These are phyloP conservation scores for Trichoderma afroharzianum DNA, from an alignment of 2,329 filamentous ascomycete species.

Conservation along the genomic window DNA sequence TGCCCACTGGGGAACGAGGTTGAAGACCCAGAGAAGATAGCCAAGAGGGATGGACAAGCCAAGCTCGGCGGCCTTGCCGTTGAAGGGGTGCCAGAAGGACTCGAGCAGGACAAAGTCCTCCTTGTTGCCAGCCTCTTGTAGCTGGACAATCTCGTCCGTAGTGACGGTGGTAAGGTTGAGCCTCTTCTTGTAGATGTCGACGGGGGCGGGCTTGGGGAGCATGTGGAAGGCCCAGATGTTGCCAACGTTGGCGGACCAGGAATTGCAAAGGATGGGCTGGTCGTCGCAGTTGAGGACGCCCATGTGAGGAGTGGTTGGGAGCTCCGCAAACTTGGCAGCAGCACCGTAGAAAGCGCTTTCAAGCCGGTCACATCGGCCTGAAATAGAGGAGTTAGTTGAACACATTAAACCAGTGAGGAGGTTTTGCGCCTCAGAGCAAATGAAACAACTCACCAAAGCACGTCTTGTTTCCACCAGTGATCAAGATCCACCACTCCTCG, in stretches of 20 bases:
- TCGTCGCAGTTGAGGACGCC: constrained; percentile 70
- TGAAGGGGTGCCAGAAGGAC: constrained; percentile 72
- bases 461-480: constrained; percentile 74
- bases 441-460: constrained; percentile 56
- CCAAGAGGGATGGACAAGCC: constrained; percentile 61
- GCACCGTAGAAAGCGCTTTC: constrained; percentile 66
- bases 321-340: constrained; percentile 58
- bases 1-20: constrained; percentile 67
- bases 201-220: constrained; percentile 59
- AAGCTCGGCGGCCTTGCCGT: constrained; percentile 62
- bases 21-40: constrained; percentile 65
- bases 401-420: not conserved
- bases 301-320: constrained; percentile 62
- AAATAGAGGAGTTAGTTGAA: constrained; percentile 21
- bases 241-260: constrained; percentile 64
- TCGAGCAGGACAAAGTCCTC: constrained; percentile 50
- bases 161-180: constrained; percentile 69
- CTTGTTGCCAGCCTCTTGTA: constrained; percentile 51
- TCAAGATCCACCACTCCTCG: constrained; percentile 72
- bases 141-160: constrained; percentile 57
- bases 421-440: not conserved
- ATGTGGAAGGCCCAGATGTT: constrained; percentile 65
- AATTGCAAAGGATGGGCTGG: constrained; percentile 71
- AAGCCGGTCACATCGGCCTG: constrained; percentile 61
- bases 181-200: constrained; percentile 61